Evolutionary conservation across 495 filamentous ascomycete genomes (phyloP).

Genomic region (Podospora pseudoanserina): DNA sequence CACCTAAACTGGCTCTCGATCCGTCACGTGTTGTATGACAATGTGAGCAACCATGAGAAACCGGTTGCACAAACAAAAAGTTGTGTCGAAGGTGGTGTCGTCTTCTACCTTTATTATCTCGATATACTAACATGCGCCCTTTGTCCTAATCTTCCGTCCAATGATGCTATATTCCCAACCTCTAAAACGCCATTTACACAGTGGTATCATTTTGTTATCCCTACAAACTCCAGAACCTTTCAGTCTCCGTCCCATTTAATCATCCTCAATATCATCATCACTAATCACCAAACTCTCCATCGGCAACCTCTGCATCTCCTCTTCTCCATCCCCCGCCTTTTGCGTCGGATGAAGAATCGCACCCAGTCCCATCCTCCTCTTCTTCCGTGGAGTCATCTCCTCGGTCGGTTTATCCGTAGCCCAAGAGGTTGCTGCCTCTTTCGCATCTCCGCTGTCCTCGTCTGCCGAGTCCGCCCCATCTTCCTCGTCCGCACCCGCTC

Average conservation of each 20-base stretch:
- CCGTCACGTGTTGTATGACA: not conserved
- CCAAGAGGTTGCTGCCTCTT: slow-evolving; percentile 45
- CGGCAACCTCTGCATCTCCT: slow-evolving; percentile 36
- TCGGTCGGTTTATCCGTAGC: slow-evolving; percentile 56
- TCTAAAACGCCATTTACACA: not conserved
- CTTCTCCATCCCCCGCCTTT: slow-evolving; percentile 17
- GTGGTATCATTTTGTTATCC: not conserved
- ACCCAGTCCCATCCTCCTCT: slow-evolving; percentile 26
- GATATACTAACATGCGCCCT: not conserved
- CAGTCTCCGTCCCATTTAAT: slow-evolving; percentile 30
- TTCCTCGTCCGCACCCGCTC: slow-evolving; percentile 31
- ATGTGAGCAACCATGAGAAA: too few species aligned
- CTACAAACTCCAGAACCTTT: not conserved
- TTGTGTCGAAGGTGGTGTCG: not conserved
- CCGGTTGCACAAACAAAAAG: not conserved
- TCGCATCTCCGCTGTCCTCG: slow-evolving; percentile 22
- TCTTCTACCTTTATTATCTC: too few species aligned
- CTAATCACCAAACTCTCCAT: slow-evolving; percentile 70
- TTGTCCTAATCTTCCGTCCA: not conserved
- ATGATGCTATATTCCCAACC: not conserved
- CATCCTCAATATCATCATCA: slow-evolving; percentile 97
- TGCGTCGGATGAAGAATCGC: slow-evolving; percentile 28
- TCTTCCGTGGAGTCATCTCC: slow-evolving; percentile 41
- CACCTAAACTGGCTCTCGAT: not conserved
- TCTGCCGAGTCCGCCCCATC: slow-evolving; percentile 47